Evolutionary conservation across 768 basidiomycete species (phyloP).

Genomic region (Lentinus brumalis): DNA sequence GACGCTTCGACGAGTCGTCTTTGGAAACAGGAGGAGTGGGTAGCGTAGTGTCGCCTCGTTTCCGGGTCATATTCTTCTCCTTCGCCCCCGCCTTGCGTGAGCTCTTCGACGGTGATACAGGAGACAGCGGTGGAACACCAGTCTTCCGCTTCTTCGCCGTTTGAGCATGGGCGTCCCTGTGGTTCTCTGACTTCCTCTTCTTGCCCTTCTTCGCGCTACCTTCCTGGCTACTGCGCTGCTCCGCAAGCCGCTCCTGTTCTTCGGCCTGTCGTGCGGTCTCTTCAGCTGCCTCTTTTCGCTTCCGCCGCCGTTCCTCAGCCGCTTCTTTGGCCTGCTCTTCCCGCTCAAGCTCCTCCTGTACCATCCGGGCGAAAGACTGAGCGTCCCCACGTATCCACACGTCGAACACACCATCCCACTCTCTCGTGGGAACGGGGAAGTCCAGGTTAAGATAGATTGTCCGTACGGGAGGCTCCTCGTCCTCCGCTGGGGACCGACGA

Average conservation of each 20-base stretch:
- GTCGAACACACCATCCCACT: conserved; percentile 92
- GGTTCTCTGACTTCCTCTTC: conserved; percentile 19
- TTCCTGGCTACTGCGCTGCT: neutral
- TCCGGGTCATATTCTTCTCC: conserved; percentile 8
- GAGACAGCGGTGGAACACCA: conserved; percentile 10
- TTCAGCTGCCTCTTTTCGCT: conserved; percentile 50
- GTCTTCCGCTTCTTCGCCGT: conserved; percentile 18
- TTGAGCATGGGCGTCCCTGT: neutral
- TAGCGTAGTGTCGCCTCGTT: neutral
- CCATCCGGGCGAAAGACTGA: conserved; percentile 68
- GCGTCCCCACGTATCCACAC: conserved; percentile 88
- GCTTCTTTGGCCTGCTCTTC: conserved; percentile 56
- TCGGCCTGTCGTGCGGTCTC: conserved; percentile 17
- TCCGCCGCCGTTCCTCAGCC: conserved; percentile 56
- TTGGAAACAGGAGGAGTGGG: conserved; percentile 13
- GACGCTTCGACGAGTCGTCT: conserved; percentile 6
- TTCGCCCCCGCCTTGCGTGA: conserved; percentile 9
- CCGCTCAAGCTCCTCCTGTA: conserved; percentile 60
- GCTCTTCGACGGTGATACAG: conserved; percentile 12
- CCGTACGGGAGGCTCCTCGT: conserved; percentile 59
- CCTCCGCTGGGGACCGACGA: conserved; percentile 38
- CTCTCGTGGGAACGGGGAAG: conserved; percentile 79
- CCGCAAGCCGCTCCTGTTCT: conserved; percentile 6
- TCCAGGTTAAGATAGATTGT: conserved; percentile 86
- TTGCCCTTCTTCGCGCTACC: conserved; percentile 5